Evolutionary conservation across 768 basidiomycete genomes (phyloP).

Genomic region (Lentinula edodes): DNA sequence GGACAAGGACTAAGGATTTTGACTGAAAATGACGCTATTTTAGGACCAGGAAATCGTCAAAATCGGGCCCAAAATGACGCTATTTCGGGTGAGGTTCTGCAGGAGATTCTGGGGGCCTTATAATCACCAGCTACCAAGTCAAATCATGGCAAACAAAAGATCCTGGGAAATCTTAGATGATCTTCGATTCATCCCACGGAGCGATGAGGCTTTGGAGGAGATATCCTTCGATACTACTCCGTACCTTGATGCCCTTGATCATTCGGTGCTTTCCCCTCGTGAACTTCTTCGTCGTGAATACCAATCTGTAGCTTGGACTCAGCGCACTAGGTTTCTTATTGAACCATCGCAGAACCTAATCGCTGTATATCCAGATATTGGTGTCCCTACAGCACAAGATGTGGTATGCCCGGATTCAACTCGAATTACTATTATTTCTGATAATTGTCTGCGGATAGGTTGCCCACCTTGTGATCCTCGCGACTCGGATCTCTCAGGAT

Average conservation of each 20-base stretch:
- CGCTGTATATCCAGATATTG: conserved; percentile 29
- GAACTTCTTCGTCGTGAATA: conserved; percentile 31
- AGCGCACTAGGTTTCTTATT: conserved; percentile 28
- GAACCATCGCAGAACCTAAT: conserved; percentile 25
- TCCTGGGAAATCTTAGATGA: conserved; percentile 27
- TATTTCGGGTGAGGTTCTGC: no score
- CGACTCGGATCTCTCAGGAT: conserved; percentile 19
- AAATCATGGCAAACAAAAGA: not conserved
- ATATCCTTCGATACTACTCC: not conserved
- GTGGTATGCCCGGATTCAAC: conserved; percentile 30
- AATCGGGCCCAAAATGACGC: no score
- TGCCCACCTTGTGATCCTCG: conserved; percentile 32
- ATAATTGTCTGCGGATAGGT: conserved; percentile 22
- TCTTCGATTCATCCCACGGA: conserved; percentile 36
- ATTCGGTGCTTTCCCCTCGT: conserved; percentile 29
- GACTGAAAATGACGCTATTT: no score
- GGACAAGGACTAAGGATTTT: no score
- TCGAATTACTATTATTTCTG: not conserved
- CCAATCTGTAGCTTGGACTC: conserved; percentile 44
- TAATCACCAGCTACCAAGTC: not conserved
- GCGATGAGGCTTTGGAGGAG: not conserved
- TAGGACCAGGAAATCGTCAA: no score
- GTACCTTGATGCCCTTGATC: conserved; percentile 21
- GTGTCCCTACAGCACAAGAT: conserved; percentile 31
- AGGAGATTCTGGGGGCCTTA: no score